Base-by-base conservation (phyloP, 2,329 filamentous ascomycete species). In the Ceratocystis alfenasii region DNA sequence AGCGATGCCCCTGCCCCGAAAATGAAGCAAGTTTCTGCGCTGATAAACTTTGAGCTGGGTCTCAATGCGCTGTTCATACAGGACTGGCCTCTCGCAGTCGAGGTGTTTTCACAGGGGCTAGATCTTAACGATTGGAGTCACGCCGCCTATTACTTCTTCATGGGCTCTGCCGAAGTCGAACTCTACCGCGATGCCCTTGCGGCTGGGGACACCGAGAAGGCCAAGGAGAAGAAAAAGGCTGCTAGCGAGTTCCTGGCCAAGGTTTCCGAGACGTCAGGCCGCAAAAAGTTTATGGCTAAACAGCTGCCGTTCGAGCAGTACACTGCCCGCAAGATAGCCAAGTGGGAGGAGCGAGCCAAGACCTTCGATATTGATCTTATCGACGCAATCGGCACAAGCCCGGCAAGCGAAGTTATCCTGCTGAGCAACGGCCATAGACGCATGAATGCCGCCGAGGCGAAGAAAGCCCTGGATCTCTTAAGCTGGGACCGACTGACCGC, bases 101-200 rank as follows among this genome's bases (percentile, higher is more conserved):
- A 87, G 66, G 81, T 84, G 0, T 97, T 96, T 75, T 75, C 92
- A 50, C 73, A 82, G 69, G 92, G 89, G 69, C 78, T 89, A 10
- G 86, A 89, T 65, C 80, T 94, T 65, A 96, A 96, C 75, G 89
- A 89, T 70, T 97, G 94, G 94, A 92, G 87, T 66, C 90, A 91
- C 64, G 85, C 87, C 0, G 74, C 97, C 64, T 97, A 99, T 76
- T 90, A 90, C 73, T 97, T 92, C 76, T 88, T 95, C 69, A 88
- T 89, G 1, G 94, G 87, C 6, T 81, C 83, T 12, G 87, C 88
- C 0, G 86, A 95, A 70, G 76, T 97, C 0, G 90, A 94, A 71
- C 79, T 90, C 4, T 97, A 96, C 75, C 85, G 94, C 8, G 78
- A 85, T 64, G 79, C 79, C 1, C 74, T 79, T 57, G 64, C 44